Base-by-base conservation (phyloP, 1,284 basidiomycete genomes). In the Irpex sp. region DNA sequence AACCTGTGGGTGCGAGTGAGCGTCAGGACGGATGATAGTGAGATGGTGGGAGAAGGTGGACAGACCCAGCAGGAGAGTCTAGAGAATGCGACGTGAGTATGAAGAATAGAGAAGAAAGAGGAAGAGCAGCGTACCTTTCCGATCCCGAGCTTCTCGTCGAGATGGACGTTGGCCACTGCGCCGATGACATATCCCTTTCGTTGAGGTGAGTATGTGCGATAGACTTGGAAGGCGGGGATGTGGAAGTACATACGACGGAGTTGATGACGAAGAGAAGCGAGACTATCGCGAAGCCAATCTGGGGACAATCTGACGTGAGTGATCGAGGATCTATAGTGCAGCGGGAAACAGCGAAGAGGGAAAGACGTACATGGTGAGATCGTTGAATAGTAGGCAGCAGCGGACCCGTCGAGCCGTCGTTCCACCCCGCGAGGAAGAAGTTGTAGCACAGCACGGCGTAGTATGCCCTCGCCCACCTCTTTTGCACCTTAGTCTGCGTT, bases 71-170 rank as follows among this genome's bases (percentile, higher is more conserved):
- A 75, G 69, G n/a, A 81, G 72, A 48, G 77, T 72, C 78, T 9
- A 3, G 31, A 31, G 31, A 31, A 26, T 1, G 26, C 26, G 26
- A 13, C 2, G 19, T n/a, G 13, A 51, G 49, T 3, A 21, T 51
- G 19, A 2, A 19, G 19, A 9, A 51, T 19, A 57, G 52, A 59
- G 36, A 49, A 7, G 6, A 54, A 47, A 31, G 17, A 5, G n/a
- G 31, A 13, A 19, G 57, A 40, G 3, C 21, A 19, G 59, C n/a
- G 31, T 63, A 84, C 85, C 73, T 84, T 85, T 59, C 87, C 88
- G 67, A 89, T 86, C 0, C 85, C 85, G 17, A 86, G 67, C 49
- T 75, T 79, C 51, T 86, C 82, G 0, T 79, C 82, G n/a, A 89
- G 65, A 57, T 77, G 79, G 0, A 89, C 81, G 67, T 87, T 87